Percentiles rank a stretch among this genome's conserved stretches.
Conservation (phyloP, 2,329 filamentous ascomycete genomes). For the Verticillium nonalfalfae region DNA sequence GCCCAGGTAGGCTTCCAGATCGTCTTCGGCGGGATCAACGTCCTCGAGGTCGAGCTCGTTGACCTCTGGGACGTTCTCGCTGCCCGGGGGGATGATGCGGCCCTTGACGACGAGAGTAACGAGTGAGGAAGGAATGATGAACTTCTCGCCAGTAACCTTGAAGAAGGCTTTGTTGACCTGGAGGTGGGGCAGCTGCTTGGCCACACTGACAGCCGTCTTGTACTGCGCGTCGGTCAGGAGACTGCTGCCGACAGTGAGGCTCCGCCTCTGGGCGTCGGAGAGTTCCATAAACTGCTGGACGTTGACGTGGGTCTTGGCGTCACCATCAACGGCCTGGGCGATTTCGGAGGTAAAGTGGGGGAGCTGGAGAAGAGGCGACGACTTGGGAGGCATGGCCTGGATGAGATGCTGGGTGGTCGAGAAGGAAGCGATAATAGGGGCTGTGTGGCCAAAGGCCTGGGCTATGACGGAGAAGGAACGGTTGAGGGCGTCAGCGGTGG, state of each 20-base stretch:
- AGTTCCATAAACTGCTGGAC: constrained; percentile 87
- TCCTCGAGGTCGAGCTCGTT: constrained; percentile 80
- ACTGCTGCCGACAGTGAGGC: constrained; percentile 61
- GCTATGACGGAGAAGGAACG: constrained; percentile 82
- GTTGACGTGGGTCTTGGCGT: constrained; percentile 66
- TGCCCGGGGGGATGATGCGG: constrained; percentile 85
- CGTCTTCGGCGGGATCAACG: constrained; percentile 86
- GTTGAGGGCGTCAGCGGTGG: constrained; percentile 77
- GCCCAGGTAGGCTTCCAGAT: constrained; percentile 77
- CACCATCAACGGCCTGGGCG: constrained; percentile 63
- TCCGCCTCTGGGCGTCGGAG: constrained; percentile 66
- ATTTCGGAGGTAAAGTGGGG: constrained; percentile 72
- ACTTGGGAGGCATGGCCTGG: constrained; percentile 77
- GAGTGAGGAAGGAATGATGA: constrained; percentile 85
- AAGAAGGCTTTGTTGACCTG: constrained; percentile 92
- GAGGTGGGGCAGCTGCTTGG: constrained; percentile 76
- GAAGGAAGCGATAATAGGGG: constrained; percentile 77
- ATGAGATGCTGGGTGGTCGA: constrained; percentile 79
- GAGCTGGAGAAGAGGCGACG: constrained; percentile 85
- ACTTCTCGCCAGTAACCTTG: constrained; percentile 93
- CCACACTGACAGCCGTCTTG: constrained; percentile 65
- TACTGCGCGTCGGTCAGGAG: constrained; percentile 75
- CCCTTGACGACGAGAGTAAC: constrained; percentile 95
- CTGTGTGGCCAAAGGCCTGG: constrained; percentile 79
- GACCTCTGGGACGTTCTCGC: constrained; percentile 65